Percentiles rank a stretch among this genome's conserved stretches.
These are phyloP conservation scores for Wickerhamiella allomyrinae DNA, from an alignment of 805 yeast species.

Conservation along the genomic window DNA sequence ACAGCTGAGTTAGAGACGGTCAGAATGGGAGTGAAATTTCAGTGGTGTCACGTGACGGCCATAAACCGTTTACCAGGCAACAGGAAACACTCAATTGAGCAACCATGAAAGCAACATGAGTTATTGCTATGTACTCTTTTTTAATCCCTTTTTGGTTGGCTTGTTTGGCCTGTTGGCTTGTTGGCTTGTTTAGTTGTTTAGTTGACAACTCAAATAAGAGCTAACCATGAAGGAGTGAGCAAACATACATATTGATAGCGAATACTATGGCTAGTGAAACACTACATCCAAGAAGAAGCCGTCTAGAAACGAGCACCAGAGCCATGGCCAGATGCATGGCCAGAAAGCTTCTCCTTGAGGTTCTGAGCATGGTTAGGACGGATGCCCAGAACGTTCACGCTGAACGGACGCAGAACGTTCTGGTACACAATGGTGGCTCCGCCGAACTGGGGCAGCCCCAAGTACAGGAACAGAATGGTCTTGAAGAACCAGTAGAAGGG, in stretches of 20 bases:
- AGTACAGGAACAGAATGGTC: slow-evolving; percentile 73
- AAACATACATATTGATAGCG: too few species aligned
- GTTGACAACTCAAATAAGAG: too few species aligned
- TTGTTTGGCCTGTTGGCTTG: too few species aligned
- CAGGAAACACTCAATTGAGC: too few species aligned
- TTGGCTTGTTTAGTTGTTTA: too few species aligned
- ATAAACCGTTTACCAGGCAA: too few species aligned
- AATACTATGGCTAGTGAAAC: too few species aligned
- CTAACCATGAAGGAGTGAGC: too few species aligned
- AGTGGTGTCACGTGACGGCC: background rate
- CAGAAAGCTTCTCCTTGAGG: slow-evolving; percentile 20
- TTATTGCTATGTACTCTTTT: too few species aligned
- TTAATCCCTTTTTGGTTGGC: too few species aligned
- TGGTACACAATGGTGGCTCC: slow-evolving; percentile 71
- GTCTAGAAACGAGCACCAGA: background rate
- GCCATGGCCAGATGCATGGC: slow-evolving; percentile 4
- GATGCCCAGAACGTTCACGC: slow-evolving; percentile 22
- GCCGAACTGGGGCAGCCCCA: slow-evolving; percentile 74
- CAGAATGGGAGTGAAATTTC: background rate
- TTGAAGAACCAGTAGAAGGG: slow-evolving; percentile 95
- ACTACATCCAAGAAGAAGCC: too few species aligned
- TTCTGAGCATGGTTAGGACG: slow-evolving; percentile 14
- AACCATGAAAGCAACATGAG: too few species aligned
- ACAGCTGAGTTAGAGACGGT: background rate
- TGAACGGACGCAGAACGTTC: slow-evolving; percentile 51